Evolutionary conservation across 768 basidiomycete genomes (phyloP).

Genomic region (Mycena olivaceomarginata): DNA sequence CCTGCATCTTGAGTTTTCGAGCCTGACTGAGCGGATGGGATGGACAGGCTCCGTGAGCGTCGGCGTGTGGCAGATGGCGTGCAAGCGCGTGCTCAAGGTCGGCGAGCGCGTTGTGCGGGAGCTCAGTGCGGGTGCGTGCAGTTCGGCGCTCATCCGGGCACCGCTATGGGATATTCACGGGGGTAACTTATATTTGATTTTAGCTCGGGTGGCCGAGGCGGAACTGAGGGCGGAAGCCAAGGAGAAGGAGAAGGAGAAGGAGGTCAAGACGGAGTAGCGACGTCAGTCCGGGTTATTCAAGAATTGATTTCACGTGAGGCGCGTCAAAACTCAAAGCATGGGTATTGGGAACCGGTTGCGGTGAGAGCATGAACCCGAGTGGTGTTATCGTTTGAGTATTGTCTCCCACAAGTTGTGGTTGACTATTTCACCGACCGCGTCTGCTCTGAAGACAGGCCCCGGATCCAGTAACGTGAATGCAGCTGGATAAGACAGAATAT

Average conservation of each 20-base stretch:
- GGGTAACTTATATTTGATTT: conserved; percentile 31
- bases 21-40: background rate
- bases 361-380: background rate
- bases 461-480: conserved; percentile 6
- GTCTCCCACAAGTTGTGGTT: no score
- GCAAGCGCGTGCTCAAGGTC: conserved; percentile 88
- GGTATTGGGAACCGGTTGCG: background rate
- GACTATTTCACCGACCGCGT: background rate
- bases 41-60: conserved; percentile 91
- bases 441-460: background rate
- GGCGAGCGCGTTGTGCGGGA: conserved; percentile 85
- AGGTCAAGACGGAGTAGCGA: conserved; percentile 11
- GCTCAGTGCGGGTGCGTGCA: conserved; percentile 51
- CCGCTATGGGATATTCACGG: conserved; percentile 35
- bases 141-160: background rate
- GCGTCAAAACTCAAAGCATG: background rate
- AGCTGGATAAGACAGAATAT: background rate
- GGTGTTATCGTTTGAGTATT: no score
- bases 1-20: conserved; percentile 11
- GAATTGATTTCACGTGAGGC: conserved; percentile 23
- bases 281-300: background rate
- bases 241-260: conserved; percentile 32
- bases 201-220: conserved; percentile 43
- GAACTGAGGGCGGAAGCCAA: conserved; percentile 19
- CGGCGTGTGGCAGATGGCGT: conserved; percentile 97